A percentile compares a stretch with the other conserved stretches of the same genome.
Evolutionary conservation across 2,329 filamentous ascomycete genomes (phyloP).

Genomic region (Claviceps quebecensis): DNA sequence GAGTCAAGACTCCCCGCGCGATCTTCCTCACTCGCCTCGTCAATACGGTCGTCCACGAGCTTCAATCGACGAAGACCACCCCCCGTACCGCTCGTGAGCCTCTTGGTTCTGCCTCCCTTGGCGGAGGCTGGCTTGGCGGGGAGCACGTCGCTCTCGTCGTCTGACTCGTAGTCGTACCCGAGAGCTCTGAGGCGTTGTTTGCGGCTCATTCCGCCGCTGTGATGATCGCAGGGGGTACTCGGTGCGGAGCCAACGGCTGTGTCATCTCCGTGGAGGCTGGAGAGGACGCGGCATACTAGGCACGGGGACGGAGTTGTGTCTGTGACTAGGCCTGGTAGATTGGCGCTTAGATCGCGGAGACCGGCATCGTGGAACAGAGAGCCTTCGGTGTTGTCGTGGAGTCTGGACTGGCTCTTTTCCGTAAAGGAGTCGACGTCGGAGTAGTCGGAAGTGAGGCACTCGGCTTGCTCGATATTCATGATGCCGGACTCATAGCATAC

Average conservation of each 20-base stretch:
- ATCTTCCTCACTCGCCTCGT: constrained; percentile 6
- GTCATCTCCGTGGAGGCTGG: background rate
- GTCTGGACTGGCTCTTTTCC: constrained; percentile 6
- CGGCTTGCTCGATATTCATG: constrained; percentile 3
- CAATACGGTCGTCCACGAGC: constrained; percentile 6
- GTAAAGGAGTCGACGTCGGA: constrained; percentile 22
- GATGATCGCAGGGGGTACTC: constrained; percentile 3
- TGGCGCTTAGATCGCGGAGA: constrained; percentile 19
- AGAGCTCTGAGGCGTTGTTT: constrained; percentile 11
- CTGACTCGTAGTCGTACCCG: constrained; percentile 14
- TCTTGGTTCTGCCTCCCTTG: constrained; percentile 3
- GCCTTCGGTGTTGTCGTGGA: constrained; percentile 22
- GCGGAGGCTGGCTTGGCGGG: background rate
- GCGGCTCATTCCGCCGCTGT: constrained; percentile 6
- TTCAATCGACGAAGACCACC: constrained; percentile 6
- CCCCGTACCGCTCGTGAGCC: constrained; percentile 3
- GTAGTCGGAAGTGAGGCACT: constrained; percentile 5
- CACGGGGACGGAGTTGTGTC: constrained; percentile 1
- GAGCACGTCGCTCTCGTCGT: constrained; percentile 7
- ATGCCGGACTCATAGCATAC: background rate
- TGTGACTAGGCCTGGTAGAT: constrained; percentile 19
- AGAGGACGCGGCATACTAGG: constrained; percentile 7
- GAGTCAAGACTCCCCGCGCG: background rate
- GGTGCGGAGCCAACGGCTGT: background rate
- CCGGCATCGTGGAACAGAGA: constrained; percentile 22